These are phyloP conservation scores for Phylloporus sp. DNA, from an alignment of 1,284 basidiomycete genomes.

Conservation along the genomic window DNA sequence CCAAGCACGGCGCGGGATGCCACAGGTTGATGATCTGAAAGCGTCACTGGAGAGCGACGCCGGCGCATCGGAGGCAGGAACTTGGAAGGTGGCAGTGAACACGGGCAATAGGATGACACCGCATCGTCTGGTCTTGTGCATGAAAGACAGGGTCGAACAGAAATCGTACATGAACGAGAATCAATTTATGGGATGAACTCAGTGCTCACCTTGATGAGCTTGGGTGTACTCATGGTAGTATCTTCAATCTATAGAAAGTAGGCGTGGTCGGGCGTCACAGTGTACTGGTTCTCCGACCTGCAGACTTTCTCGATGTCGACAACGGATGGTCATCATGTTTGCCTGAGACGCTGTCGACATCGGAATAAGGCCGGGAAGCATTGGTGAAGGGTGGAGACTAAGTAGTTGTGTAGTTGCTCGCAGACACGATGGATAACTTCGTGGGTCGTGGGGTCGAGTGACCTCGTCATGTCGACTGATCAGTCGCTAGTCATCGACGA, in stretches of 20 bases:
- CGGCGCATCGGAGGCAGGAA: slow-evolving; percentile 50
- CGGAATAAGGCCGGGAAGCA: slow-evolving; percentile 16
- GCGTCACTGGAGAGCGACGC: slow-evolving; percentile 41
- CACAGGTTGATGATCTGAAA: slow-evolving; percentile 61
- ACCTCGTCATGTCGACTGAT: background rate
- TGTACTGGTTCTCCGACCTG: slow-evolving; percentile 46
- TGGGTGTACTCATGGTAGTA: slow-evolving; percentile 58
- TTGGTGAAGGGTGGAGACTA: too few relatives aligned
- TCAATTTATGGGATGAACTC: too few relatives aligned
- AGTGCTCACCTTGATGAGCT: slow-evolving; percentile 55
- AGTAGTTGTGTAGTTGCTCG: slow-evolving; percentile 24
- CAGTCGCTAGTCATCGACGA: background rate
- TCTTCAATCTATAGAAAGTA: slow-evolving; percentile 54
- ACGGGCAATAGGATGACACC: slow-evolving; percentile 48
- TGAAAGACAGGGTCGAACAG: slow-evolving; percentile 50
- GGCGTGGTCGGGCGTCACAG: slow-evolving; percentile 50
- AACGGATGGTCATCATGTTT: slow-evolving; percentile 2
- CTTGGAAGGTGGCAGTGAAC: slow-evolving; percentile 59
- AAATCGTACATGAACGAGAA: too few relatives aligned
- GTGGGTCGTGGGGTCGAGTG: slow-evolving; percentile 5
- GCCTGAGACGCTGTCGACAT: slow-evolving; percentile 17
- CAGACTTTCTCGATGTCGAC: slow-evolving; percentile 44
- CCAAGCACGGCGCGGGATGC: slow-evolving; percentile 51
- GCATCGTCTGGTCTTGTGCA: slow-evolving; percentile 57
- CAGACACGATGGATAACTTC: slow-evolving; percentile 17